These are phyloP conservation scores for Nyctanthes arbortristis DNA, from an alignment of 257 asterid genomes.

Conservation along the genomic window DNA sequence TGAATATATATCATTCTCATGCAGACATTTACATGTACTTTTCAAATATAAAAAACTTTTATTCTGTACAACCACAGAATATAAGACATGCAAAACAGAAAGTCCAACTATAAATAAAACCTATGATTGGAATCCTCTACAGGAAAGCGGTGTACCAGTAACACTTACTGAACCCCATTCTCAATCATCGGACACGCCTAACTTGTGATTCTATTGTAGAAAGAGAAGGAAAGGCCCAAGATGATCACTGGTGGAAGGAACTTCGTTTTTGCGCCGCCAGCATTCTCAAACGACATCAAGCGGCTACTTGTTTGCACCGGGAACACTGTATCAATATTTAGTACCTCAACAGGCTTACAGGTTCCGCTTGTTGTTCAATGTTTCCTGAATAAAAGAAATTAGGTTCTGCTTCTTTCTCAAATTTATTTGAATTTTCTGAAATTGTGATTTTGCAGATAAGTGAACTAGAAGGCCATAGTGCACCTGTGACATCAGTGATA, in stretches of 20 bases:
- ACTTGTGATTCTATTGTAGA: neutral
- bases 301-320: slow-evolving; percentile 87
- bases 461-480: slow-evolving; percentile 85
- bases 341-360: slow-evolving; percentile 90
- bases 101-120: no score
- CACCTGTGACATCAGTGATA: slow-evolving; percentile 75
- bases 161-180: no score
- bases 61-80: no score
- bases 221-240: slow-evolving; percentile 10
- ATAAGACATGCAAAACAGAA: no score
- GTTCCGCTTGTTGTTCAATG: slow-evolving; percentile 29
- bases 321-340: slow-evolving; percentile 77
- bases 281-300: slow-evolving; percentile 84
- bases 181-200: no score
- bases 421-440: neutral
- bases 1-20: no score
- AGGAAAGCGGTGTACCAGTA: no score
- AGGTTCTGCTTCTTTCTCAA: neutral
- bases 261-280: slow-evolving; percentile 77
- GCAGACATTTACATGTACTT: no score
- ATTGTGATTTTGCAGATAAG: slow-evolving; percentile 44
- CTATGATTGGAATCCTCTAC: no score
- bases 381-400: neutral
- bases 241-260: slow-evolving; percentile 81
- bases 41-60: no score